A percentile compares a stretch with the other conserved stretches of the same genome.
Evolutionary conservation across 768 basidiomycete species (phyloP).

Genomic region (Lactarius vividus): DNA sequence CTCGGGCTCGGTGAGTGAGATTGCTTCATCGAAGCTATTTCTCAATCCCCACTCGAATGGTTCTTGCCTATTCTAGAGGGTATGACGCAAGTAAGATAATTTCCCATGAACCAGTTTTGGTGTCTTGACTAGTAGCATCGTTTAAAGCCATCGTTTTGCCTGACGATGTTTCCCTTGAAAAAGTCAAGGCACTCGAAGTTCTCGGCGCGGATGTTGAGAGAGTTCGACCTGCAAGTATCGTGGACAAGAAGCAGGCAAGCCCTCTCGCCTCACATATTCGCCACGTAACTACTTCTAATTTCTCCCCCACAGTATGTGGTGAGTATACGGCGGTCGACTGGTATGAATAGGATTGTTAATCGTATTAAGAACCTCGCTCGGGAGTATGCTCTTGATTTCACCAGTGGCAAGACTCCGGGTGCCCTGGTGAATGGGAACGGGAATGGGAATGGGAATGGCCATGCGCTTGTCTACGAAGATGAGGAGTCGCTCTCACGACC

Average conservation of each 20-base stretch:
- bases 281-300: slow-evolving; percentile 20
- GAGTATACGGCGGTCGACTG: slow-evolving; percentile 33
- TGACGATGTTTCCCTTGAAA: slow-evolving; percentile 87
- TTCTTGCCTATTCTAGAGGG: slow-evolving; percentile 49
- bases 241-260: slow-evolving; percentile 88
- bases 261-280: slow-evolving; percentile 27
- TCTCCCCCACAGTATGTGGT: slow-evolving; percentile 31
- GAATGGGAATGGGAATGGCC: slow-evolving; percentile 33
- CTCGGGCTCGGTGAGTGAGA: slow-evolving; percentile 66
- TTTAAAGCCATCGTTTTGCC: slow-evolving; percentile 81
- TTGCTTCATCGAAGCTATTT: neutral
- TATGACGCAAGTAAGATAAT: slow-evolving; percentile 74
- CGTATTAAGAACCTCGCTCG: slow-evolving; percentile 79
- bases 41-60: neutral
- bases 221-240: slow-evolving; percentile 92
- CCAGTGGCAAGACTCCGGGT: slow-evolving; percentile 38
- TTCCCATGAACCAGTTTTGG: neutral
- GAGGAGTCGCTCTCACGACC: slow-evolving; percentile 51
- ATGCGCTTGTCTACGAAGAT: slow-evolving; percentile 34
- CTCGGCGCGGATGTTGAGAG: slow-evolving; percentile 89
- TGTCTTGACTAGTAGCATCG: slow-evolving; percentile 10
- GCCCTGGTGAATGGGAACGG: slow-evolving; percentile 34
- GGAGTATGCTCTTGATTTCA: slow-evolving; percentile 73
- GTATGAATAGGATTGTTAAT: neutral
- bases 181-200: slow-evolving; percentile 76